Evolutionary conservation across 352 stramenopile species (phyloP).

Genomic region (Pythium utonaiense): DNA sequence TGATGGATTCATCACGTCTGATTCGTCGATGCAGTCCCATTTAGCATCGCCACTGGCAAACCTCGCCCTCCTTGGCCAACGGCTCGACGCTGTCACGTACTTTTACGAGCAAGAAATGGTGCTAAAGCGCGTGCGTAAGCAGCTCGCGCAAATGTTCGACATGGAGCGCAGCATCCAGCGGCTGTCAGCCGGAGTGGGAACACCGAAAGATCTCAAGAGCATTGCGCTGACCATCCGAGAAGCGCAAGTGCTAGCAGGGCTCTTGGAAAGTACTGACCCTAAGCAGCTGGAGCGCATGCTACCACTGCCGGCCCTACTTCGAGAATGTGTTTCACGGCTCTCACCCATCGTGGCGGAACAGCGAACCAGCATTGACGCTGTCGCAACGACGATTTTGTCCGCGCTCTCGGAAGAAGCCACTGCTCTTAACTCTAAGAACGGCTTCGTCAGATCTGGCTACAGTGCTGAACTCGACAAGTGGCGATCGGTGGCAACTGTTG

Average conservation of each 20-base stretch:
- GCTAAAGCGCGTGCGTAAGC: slow-evolving; percentile 46
- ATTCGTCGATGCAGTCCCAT: slow-evolving; percentile 35
- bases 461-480: slow-evolving; percentile 57
- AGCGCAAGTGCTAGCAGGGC: slow-evolving; percentile 29
- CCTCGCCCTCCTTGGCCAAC: slow-evolving; percentile 38
- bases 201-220: slow-evolving; percentile 70
- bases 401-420: slow-evolving; percentile 65
- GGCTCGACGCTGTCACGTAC: slow-evolving; percentile 51
- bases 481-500: slow-evolving; percentile 42
- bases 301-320: slow-evolving; percentile 17
- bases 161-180: slow-evolving; percentile 71
- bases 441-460: slow-evolving; percentile 59
- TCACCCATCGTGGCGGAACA: not conserved
- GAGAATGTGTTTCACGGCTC: not conserved
- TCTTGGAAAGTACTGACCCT: not conserved
- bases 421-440: slow-evolving; percentile 51
- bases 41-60: slow-evolving; percentile 63
- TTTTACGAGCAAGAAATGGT: slow-evolving; percentile 47
- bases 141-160: slow-evolving; percentile 57
- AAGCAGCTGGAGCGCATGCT: slow-evolving; percentile 26
- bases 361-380: slow-evolving; percentile 1
- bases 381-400: slow-evolving; percentile 41
- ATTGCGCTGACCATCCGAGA: slow-evolving; percentile 56
- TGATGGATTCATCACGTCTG: too few relatives aligned
- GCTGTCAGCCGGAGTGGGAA: slow-evolving; percentile 51